Base-by-base conservation (phyloP, 2,329 filamentous ascomycete genomes). In the Ophiobolus disseminans region DNA sequence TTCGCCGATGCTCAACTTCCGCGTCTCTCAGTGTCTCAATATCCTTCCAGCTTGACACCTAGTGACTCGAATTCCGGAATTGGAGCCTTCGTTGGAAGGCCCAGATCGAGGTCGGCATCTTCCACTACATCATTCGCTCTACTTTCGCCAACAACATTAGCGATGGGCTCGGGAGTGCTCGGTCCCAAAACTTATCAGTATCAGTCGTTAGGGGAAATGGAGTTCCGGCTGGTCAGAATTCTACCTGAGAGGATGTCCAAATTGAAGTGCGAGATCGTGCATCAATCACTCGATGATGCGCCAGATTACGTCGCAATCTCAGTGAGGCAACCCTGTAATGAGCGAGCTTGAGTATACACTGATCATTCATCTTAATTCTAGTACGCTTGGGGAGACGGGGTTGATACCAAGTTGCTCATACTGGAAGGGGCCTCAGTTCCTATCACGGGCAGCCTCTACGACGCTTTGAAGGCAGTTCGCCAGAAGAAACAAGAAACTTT, bases 331-430 rank as follows among this genome's bases (percentile, higher is more conserved):
- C 13, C 35, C 35, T 14, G 10, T 38, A 20, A 14, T 38, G 7
- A n/a, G 20, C 13, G 2, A 31, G n/a, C 5, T n/a, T 23, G 9
- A n/a, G 13, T 13, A n/a, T n/a, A n/a, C 20, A 14, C 20, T 38
- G 16, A 38, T 8, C n/a, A 23, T 13, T 13, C 13, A 23, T 23
- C 20, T 14, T 31, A n/a, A 21, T 38, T 23, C 10, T 25, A 38
- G n/a, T 74, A 74, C 48, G 62, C 66, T 0, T 73, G 70, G 72
- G 70, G 72, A 0, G 62, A 71, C 34, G 36, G 57, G 0, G 55
- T 60, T 3, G 58, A 69, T 52, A 59, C 42, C 3, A 40, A 42
- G 13, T 40, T 31, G 13, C 48, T 63, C 11, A 3, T 44, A 2
- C 31, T 63, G 2, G 50, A 55, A 30, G 53, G 53, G 5, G 43